Evolutionary conservation across 306 rosid genomes (phyloP).

Genomic region (Cicer chorassanicum): DNA sequence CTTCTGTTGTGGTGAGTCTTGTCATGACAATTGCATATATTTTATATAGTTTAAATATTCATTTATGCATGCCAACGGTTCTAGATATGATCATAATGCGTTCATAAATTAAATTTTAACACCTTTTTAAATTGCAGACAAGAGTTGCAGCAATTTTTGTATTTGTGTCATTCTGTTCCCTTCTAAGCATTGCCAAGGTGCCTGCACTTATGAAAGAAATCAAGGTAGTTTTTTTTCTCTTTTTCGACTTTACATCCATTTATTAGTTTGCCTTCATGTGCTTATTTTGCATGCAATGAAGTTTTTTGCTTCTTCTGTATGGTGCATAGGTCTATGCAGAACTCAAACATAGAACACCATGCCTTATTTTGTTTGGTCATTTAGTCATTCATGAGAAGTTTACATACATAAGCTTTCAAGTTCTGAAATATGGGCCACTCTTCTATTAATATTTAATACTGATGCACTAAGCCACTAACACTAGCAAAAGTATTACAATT

Average conservation of each 20-base stretch:
- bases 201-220: conserved; percentile 86
- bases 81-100: conserved; percentile 25
- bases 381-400: not conserved
- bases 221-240: conserved; percentile 58
- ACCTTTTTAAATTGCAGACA: conserved; percentile 60
- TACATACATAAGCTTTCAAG: not conserved
- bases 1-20: conserved; percentile 87
- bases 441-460: not conserved
- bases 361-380: too few relatives aligned
- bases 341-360: not conserved
- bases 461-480: not conserved
- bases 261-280: conserved; percentile 27
- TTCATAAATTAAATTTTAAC: conserved; percentile 14
- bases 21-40: not conserved
- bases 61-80: conserved; percentile 13
- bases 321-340: not conserved
- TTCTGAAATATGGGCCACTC: not conserved
- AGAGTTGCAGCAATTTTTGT: conserved; percentile 95
- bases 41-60: conserved; percentile 11
- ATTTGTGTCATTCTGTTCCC: conserved; percentile 83
- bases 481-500: not conserved
- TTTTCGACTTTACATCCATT: not conserved
- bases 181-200: conserved; percentile 92
- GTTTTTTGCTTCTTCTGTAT: not conserved
- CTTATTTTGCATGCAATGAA: conserved; percentile 27